Evolutionary conservation across 192 early-diverging fungal species (phyloP).

Genomic region (Linnemannia elongata): DNA sequence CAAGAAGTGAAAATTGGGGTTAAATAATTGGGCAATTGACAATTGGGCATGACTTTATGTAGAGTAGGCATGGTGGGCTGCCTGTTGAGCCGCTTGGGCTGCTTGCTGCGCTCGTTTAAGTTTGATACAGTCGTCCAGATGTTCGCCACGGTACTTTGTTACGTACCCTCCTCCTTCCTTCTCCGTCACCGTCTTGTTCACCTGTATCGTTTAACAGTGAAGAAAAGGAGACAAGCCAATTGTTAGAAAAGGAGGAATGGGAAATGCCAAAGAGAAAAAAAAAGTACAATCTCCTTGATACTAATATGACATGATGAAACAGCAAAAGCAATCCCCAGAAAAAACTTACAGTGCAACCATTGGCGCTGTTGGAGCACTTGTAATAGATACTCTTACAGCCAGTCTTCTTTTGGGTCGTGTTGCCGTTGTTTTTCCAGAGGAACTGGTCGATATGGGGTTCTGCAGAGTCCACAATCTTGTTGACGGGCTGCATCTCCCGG

Average conservation of each 20-base stretch:
- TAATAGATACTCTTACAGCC: constrained; percentile 71
- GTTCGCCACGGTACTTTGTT: constrained; percentile 70
- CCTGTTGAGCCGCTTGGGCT: constrained; percentile 20
- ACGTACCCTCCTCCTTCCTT: constrained; percentile 65
- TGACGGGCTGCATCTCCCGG: constrained; percentile 72
- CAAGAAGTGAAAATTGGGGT: neutral
- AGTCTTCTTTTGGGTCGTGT: constrained; percentile 69
- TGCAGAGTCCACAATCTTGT: constrained; percentile 68
- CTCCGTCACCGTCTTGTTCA: constrained; percentile 71
- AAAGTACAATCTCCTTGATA: neutral
- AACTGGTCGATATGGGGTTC: constrained; percentile 65
- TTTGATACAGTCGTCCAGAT: constrained; percentile 65
- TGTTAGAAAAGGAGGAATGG: neutral
- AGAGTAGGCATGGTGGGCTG: constrained; percentile 14
- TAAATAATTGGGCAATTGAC: constrained; percentile 4
- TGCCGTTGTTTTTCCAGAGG: constrained; percentile 74
- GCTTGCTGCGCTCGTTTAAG: constrained; percentile 55
- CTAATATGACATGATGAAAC: neutral
- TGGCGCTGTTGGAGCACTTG: constrained; percentile 70
- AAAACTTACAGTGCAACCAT: constrained; percentile 56
- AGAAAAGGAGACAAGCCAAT: neutral
- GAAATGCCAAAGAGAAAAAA: constrained; percentile 20
- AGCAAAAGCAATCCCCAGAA: neutral
- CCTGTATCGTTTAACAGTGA: constrained; percentile 14
- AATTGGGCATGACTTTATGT: constrained; percentile 8